phyloP scores from a whole-genome alignment of 257 asterid species.

The Solanum corneliomulleri region DNA sequence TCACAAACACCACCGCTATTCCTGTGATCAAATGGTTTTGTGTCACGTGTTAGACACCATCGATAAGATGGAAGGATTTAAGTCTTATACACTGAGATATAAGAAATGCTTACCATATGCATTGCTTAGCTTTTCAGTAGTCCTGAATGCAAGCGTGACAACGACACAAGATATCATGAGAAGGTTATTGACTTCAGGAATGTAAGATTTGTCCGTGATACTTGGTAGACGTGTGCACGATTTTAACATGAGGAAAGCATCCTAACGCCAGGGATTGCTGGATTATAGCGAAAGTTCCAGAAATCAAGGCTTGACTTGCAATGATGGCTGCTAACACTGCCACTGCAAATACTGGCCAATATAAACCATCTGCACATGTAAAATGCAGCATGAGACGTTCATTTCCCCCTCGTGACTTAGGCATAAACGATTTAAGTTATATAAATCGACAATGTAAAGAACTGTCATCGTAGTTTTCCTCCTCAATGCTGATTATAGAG shows the following conservation, averaged over 20 bases:
- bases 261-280: conserved; percentile 49
- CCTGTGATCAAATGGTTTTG: conserved; percentile 10
- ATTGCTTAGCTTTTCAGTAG: conserved; percentile 30
- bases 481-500: too few relatives aligned
- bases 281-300: conserved; percentile 47
- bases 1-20: conserved; percentile 49
- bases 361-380: conserved; percentile 22
- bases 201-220: conserved; percentile 44
- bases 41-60: background rate
- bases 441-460: background rate
- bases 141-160: conserved; percentile 33
- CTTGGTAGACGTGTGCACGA: conserved; percentile 38
- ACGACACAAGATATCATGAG: conserved; percentile 42
- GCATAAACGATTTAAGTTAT: background rate
- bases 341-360: conserved; percentile 55
- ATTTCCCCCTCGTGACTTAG: background rate
- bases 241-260: conserved; percentile 50
- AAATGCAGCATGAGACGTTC: background rate
- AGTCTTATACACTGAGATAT: background rate
- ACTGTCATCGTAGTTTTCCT: background rate
- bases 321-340: conserved; percentile 38
- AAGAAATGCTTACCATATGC: conserved; percentile 36
- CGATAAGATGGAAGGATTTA: background rate
- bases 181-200: conserved; percentile 41
- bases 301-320: conserved; percentile 59